Evolutionary conservation across 768 basidiomycete genomes (phyloP), one percentile per base, ranked within the genome.

Genomic region (Lactarius hengduanensis): DNA sequence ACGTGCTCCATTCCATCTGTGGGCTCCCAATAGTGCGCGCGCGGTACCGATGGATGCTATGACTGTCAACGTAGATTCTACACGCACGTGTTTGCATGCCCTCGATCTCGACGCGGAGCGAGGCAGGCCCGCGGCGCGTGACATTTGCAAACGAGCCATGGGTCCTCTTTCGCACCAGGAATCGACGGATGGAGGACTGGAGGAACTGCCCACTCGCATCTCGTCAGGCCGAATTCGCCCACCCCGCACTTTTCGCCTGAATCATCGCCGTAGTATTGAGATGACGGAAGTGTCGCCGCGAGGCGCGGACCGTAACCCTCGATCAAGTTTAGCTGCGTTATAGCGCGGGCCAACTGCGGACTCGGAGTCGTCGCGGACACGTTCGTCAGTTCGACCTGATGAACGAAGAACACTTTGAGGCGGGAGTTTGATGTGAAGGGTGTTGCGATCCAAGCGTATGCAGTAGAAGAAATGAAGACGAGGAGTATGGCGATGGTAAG

Each of bases 381-480:
- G n/a, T 57, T 66, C 22, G 45, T 70, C 45, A 91, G 75, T 57
- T 81, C 77, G 7, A 91, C 77, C 1, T 73, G 78, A 72, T 92
- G 91, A 58, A 81, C 80, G 80, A 92, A 93, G 75, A 80, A 90
- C 1, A 91, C 76, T 69, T 90, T 91, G 71, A 92, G 76, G 0
- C 90, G 90, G 5, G 82, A 74, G 26, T 81, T 74, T 50, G 79
- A 75, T 18, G 83, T 65, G 78, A 93, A 92, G 0, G 91, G 91
- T 76, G 86, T 86, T 8, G 74, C 77, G 7, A 80, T 63, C 73
- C 80, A 78, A 60, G 76, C 73, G 70, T 80, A 86, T 15, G 76
- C 61, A 0, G 82, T 82, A 66, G 73, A 74, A 7, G 66, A 60
- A 5, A 72, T 57, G 68, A 87, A 82, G 7, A 84, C 50, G 10